Percentiles rank a stretch among this genome's conserved stretches.
Conservation (phyloP, 1,284 basidiomycete species). For the Ustilago cynodontis region DNA sequence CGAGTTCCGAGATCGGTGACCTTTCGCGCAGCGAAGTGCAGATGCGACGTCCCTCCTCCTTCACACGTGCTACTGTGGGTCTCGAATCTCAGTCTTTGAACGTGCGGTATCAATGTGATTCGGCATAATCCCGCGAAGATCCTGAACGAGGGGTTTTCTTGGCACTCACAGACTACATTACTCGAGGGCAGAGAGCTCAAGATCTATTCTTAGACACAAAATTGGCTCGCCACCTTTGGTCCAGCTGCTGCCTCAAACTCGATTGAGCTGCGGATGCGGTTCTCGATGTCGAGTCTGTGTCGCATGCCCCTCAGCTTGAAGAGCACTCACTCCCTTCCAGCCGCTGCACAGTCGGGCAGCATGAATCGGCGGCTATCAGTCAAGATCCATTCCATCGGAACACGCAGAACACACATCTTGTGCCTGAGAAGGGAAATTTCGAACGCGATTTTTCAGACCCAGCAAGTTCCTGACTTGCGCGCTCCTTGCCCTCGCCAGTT, state of each 20-base stretch:
- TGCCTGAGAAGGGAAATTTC: too few relatives aligned
- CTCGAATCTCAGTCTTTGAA: not conserved
- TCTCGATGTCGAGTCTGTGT: too few relatives aligned
- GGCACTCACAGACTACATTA: too few relatives aligned
- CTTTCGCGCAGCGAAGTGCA: not conserved
- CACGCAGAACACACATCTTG: not conserved
- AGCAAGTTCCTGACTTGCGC: too few relatives aligned
- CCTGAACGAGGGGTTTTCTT: not conserved
- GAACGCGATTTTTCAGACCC: too few relatives aligned
- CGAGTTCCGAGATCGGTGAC: conserved; percentile 6
- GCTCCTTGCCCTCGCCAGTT: too few relatives aligned
- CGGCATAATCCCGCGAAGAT: not conserved
- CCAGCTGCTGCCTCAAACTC: too few relatives aligned
- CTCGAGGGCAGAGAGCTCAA: too few relatives aligned
- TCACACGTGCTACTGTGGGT: not conserved
- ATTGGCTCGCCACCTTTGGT: too few relatives aligned
- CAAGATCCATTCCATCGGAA: conserved; percentile 1
- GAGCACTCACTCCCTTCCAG: not conserved
- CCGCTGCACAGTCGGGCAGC: not conserved
- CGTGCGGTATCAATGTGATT: not conserved
- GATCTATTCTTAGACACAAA: too few relatives aligned
- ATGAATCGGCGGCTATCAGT: not conserved
- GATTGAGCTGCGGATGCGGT: too few relatives aligned
- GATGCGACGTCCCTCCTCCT: not conserved
- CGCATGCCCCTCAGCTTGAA: too few relatives aligned